Base-by-base conservation (phyloP, 768 basidiomycete species). In the Hygrophoropsis aurantiaca region DNA sequence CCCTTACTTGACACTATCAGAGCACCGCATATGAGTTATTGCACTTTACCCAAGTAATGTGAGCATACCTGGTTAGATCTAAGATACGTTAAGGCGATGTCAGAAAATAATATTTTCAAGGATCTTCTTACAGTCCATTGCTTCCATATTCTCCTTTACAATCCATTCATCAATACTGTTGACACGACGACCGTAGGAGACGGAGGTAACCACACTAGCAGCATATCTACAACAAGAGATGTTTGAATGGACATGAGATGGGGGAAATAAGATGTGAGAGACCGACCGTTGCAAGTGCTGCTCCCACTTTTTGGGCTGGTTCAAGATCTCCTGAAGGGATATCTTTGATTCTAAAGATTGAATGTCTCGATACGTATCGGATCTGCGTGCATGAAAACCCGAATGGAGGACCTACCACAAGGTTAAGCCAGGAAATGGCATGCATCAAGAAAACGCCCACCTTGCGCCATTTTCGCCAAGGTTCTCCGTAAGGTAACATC, bases 401-500 rank as follows among this genome's bases (percentile, higher is more conserved):
- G 59, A 55, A 50, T 78, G 77, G 32, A 77, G 65, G 20, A 77
- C 64, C 74, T 75, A 43, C 19, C 11, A 13, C 13, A 46, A 21
- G 25, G 16, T 13, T 32, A 11, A 25, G 13, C 23, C 15, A 5
- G 5, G 24, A 41, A 4, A 47, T 13, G 4, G 20, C 9, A 30
- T 30, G 13, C 27, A 30, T 13, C 13, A 6, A n/a, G 25, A 18
- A 7, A 42, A 25, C 10, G 37, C 32, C 15, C 21, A 75, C 76
- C 60, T 72, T 74, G 16, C 75, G 69, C 72, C 73, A 76, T 58
- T 65, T 71, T 16, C 73, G 65, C 77, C 75, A 78, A n/a, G 56
- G 49, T 5, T 74, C 70, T 26, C 67, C 69, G 46, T 74, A 69
- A 2, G 70, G 67, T 5, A 74, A 64, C 70, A 78, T 69, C 13